Evolutionary conservation across 2,329 filamentous ascomycete genomes (phyloP), one percentile per base, ranked within the genome.

Genomic region (Neopestalotiopsis rosae): DNA sequence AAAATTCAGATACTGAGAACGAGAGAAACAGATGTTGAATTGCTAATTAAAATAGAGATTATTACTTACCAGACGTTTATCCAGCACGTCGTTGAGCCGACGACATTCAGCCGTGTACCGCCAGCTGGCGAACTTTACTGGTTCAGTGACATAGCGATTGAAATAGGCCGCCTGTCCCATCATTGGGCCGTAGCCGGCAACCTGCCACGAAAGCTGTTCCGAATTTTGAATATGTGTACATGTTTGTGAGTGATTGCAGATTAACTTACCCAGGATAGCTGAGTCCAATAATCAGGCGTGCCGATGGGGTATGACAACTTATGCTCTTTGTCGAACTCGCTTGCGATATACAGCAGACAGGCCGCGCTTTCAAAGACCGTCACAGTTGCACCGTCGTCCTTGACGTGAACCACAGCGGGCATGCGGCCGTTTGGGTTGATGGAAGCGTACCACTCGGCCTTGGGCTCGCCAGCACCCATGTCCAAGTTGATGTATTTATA

Each of bases 341-440:
- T 70, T 9, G 65, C 71, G 1, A 76, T 68, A 28, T 77, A 76
- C 32, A 75, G 67, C 56, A 76, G 67, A 58, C 72, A 76, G 30
- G 75, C 69, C 5, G 66, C 75, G 67, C 73, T 76, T 42, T 77
- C 74, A 24, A 75, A 76, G 5, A 77, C 69, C 0, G 58, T 74
- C 30, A 74, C 71, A 5, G 71, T 68, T 1, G 70, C 72, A 12
- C 72, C 73, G 69, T 75, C 73, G 5, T 73, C 72, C 34, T 73
- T 72, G 34, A 73, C 68, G 62, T 77, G 74, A 4, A 74, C 69
- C 62, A 77, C 68, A 30, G 74, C 74, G 4, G 74, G 74, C n/a
- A 74, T 61, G 10, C 67, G 66, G 32, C 74, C 71, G 61, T 76
- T 75, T 5, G 74, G 75, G 61, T 76, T 75, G 65, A 75, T 73